Evolutionary conservation across 257 asterid species (phyloP), one percentile per base, ranked within the genome.

Genomic region (Henckelia pumila): DNA sequence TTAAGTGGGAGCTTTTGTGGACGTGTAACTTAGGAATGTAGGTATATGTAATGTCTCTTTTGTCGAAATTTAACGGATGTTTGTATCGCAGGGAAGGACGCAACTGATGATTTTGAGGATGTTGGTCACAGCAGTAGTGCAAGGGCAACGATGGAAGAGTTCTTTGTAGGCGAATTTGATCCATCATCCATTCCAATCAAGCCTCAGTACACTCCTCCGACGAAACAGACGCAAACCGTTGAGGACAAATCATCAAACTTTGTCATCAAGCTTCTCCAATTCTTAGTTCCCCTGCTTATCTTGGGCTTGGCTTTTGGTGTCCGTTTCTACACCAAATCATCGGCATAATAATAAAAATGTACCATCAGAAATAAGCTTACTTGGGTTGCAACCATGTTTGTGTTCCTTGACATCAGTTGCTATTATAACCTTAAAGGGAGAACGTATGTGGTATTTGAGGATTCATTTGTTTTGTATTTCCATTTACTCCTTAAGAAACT

Each of bases 81-180:
- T 10, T 49, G 57, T 22, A 24, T 30, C 75, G 79, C 81, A 91
- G 96, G 95, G 58, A 91, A 84, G 78, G 98, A 91, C 68, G 98
- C 98, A 33, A 91, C 95, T 3, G 91, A 91, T 49, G 95, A 91
- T 78, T 91, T 91, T 68, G 95, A 89, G 81, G 98, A 91, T 22
- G 83, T 91, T 0, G 92, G 92, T 58, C 98, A 92, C 79, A 92
- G 98, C 56, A 79, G 65, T 59, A 77, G 75, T 19, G 96, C 98
- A 1, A 81, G 81, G 78, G 84, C 82, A 22, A 83, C 74, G 83
- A 76, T 92, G 95, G 86, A 82, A 2, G 95, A 85, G 32, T 77
- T 71, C 63, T 87, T 71, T 7, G 76, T 89, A 0, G 98, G 96
- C 6, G 92, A 89, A 9, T 74, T 92, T 16, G 80, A 89, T 50